Conservation (phyloP, 345 rosid genomes). For the Trapa incisa region DNA sequence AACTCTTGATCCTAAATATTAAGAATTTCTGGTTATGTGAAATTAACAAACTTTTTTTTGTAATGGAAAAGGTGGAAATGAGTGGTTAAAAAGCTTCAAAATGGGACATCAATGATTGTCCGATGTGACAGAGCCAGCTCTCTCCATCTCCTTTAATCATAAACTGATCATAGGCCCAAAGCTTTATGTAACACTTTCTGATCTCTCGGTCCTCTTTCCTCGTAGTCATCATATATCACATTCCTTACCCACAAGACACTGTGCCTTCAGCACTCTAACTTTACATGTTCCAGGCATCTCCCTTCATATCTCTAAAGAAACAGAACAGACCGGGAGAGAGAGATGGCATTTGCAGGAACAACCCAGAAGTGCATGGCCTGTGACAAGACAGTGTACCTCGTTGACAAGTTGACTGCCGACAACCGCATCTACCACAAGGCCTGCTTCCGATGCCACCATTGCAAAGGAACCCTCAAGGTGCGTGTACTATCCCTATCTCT, state of each 20-base stretch:
- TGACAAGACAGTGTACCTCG: conserved; percentile 91
- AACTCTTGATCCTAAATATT: no score
- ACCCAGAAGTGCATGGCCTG: conserved; percentile 99
- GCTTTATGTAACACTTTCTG: conserved; percentile 8
- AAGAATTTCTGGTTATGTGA: no score
- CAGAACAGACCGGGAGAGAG: conserved; percentile 2
- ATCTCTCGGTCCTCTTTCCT: conserved; percentile 8
- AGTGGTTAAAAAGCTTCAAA: conserved; percentile 5
- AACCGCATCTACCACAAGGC: conserved; percentile 84
- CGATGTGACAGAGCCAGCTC: conserved; percentile 9
- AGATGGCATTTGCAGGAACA: conserved; percentile 99
- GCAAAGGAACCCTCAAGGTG: conserved; percentile 98
- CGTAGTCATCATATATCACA: background rate
- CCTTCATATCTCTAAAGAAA: no score
- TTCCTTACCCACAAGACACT: no score
- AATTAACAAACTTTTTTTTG: no score
- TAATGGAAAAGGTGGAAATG: background rate
- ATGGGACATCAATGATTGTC: conserved; percentile 7
- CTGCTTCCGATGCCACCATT: conserved; percentile 98
- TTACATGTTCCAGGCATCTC: no score
- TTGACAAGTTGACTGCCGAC: conserved; percentile 95
- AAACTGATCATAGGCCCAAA: background rate
- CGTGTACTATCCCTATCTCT: background rate
- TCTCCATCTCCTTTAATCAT: background rate
- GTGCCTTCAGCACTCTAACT: no score